A percentile compares a stretch with the other conserved stretches of the same genome.
These are phyloP conservation scores for Paragyromitra xinjiangensis DNA, from an alignment of 495 filamentous ascomycete genomes.

Conservation along the genomic window DNA sequence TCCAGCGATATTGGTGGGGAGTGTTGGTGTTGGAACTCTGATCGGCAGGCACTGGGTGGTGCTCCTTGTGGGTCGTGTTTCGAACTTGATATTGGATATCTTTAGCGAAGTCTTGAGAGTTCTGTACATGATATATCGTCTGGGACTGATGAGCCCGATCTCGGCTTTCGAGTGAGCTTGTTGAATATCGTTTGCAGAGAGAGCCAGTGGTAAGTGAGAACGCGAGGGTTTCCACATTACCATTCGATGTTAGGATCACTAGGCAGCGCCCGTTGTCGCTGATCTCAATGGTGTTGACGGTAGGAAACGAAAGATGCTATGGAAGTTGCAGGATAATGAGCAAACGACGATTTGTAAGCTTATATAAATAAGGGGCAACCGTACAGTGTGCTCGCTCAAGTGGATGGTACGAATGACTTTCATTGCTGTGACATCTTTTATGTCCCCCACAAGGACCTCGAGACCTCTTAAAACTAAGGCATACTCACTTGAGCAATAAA, in stretches of 20 bases:
- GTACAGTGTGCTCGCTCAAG: constrained; percentile 24
- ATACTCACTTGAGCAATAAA: constrained; percentile 29
- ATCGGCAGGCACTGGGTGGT: not conserved
- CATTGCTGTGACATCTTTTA: constrained; percentile 17
- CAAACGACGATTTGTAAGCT: not conserved
- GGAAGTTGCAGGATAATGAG: not conserved
- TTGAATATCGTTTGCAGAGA: constrained; percentile 15
- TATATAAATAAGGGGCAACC: not conserved
- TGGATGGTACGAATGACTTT: constrained; percentile 17
- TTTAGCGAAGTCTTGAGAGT: constrained; percentile 3
- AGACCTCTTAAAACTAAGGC: constrained; percentile 27
- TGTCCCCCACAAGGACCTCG: constrained; percentile 23
- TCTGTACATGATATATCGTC: constrained; percentile 2
- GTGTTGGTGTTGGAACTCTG: not conserved
- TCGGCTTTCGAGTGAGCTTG: not conserved
- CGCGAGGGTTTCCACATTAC: constrained; percentile 11
- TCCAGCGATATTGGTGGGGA: not conserved
- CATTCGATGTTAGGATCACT: constrained; percentile 8
- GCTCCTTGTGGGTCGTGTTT: constrained; percentile 21
- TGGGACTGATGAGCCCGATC: not conserved
- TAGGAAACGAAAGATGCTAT: constrained; percentile 20
- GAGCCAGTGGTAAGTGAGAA: constrained; percentile 21
- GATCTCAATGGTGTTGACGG: constrained; percentile 24
- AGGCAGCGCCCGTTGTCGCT: constrained; percentile 25
- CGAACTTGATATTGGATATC: constrained; percentile 26